Evolutionary conservation across 2,329 filamentous ascomycete genomes (phyloP).

Genomic region (Ophiognomonia clavigignenti-juglandacearum): DNA sequence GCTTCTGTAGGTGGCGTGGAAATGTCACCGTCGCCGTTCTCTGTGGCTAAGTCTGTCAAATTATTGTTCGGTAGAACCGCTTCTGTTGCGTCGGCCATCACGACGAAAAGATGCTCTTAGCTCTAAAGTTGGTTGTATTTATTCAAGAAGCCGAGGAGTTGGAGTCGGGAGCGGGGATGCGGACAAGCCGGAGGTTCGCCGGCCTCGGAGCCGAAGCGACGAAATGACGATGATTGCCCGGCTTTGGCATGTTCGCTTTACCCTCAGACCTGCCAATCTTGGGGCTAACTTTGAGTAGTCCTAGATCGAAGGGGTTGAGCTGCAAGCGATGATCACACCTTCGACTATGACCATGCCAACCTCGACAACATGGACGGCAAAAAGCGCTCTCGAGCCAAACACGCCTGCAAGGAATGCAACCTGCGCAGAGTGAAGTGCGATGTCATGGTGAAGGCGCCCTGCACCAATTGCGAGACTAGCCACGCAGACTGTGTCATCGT

Average conservation of each 20-base stretch:
- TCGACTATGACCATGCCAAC: background rate
- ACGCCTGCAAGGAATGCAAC: constrained; percentile 21
- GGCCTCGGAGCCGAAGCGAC: background rate
- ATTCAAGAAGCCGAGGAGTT: background rate
- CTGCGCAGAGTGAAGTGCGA: constrained; percentile 19
- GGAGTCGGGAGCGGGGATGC: background rate
- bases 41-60: background rate
- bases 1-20: constrained; percentile 7
- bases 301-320: too few species aligned
- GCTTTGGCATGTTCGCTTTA: background rate
- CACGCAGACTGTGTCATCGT: constrained; percentile 17
- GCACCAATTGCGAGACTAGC: constrained; percentile 17
- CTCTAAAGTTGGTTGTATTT: background rate
- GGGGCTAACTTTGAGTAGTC: background rate
- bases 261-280: background rate
- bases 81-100: constrained; percentile 6
- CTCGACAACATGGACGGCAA: constrained; percentile 6
- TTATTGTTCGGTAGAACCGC: constrained; percentile 6
- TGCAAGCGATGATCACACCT: too few species aligned
- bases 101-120: background rate
- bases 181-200: background rate
- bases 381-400: constrained; percentile 19
- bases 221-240: constrained; percentile 1
- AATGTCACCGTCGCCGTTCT: constrained; percentile 4
- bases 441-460: constrained; percentile 19